Evolutionary conservation across 2,329 filamentous ascomycete species (phyloP).

Genomic region (Colletotrichum spinosum): DNA sequence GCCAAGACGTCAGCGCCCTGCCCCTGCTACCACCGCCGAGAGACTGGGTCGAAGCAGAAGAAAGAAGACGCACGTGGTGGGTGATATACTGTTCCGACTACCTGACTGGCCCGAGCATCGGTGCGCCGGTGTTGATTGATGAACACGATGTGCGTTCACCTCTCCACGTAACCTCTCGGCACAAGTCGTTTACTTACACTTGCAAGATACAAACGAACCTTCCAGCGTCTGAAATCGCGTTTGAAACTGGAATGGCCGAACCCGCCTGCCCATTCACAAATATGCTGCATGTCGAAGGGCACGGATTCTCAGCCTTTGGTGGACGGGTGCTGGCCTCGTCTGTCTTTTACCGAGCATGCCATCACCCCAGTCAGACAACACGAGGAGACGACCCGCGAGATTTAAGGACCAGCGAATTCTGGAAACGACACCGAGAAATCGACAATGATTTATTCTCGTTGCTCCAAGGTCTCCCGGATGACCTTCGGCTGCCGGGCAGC

Average conservation of each 20-base stretch:
- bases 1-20: slow-evolving; percentile 69
- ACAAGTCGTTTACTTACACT: neutral
- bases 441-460: slow-evolving; percentile 73
- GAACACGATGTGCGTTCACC: slow-evolving; percentile 62
- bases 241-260: slow-evolving; percentile 64
- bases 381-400: slow-evolving; percentile 66
- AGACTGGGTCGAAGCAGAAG: slow-evolving; percentile 76
- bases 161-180: neutral
- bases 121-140: slow-evolving; percentile 76
- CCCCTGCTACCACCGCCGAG: slow-evolving; percentile 72
- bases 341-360: slow-evolving; percentile 69
- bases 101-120: slow-evolving; percentile 59
- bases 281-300: slow-evolving; percentile 59
- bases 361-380: slow-evolving; percentile 70
- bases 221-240: slow-evolving; percentile 72
- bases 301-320: slow-evolving; percentile 65
- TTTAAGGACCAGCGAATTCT: slow-evolving; percentile 74
- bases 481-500: slow-evolving; percentile 69
- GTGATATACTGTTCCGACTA: slow-evolving; percentile 64
- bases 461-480: slow-evolving; percentile 67
- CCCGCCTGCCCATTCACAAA: slow-evolving; percentile 63
- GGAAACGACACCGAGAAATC: slow-evolving; percentile 73
- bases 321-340: slow-evolving; percentile 70
- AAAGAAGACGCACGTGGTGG: slow-evolving; percentile 76
- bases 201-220: slow-evolving; percentile 67